phyloP scores from a whole-genome alignment of 106 monocot species.

The Dendrobium catenatum region DNA sequence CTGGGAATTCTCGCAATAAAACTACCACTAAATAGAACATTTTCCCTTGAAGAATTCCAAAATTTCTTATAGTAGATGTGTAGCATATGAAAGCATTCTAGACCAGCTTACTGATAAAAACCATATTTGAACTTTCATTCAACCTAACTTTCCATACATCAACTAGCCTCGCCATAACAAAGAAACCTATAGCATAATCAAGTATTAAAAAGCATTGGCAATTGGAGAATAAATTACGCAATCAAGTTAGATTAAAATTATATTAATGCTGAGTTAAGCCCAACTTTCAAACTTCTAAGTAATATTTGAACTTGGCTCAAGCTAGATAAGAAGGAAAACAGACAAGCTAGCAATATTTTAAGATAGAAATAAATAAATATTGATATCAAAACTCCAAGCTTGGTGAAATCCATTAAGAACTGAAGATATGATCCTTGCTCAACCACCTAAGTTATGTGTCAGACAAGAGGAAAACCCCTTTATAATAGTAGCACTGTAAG shows the following conservation, averaged over 20 bases:
- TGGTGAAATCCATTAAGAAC: background rate
- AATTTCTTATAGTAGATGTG: background rate
- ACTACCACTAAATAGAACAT: too few species aligned
- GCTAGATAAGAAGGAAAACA: background rate
- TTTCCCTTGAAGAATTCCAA: background rate
- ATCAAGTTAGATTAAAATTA: background rate
- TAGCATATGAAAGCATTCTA: background rate
- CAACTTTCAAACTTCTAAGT: background rate
- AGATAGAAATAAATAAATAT: background rate
- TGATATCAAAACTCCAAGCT: background rate
- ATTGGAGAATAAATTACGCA: background rate
- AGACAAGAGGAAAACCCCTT: background rate
- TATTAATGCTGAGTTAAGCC: background rate
- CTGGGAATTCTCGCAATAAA: too few species aligned
- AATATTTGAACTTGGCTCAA: background rate
- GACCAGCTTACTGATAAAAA: background rate
- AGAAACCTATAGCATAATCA: background rate
- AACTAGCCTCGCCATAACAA: background rate
- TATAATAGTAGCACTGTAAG: background rate
- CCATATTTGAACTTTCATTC: background rate
- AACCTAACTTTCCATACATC: background rate
- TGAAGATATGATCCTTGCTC: background rate
- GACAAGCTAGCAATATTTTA: background rate
- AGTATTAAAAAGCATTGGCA: background rate
- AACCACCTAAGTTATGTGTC: background rate